Base-by-base conservation (phyloP, 2,329 filamentous ascomycete genomes). In the Diaporthe longicolla region DNA sequence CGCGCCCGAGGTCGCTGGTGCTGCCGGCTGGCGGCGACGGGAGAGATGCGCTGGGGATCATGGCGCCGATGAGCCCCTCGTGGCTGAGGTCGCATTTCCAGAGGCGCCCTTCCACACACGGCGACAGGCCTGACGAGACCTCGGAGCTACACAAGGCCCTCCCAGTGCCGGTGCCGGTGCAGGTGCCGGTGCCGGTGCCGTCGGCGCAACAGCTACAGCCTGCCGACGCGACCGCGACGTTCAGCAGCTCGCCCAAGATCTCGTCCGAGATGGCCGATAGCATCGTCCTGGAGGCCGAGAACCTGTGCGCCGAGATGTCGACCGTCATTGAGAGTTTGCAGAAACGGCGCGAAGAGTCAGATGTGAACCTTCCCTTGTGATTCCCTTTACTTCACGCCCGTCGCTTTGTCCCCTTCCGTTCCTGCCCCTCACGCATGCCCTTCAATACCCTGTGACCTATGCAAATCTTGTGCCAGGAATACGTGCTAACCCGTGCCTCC, bases 301-400 rank as follows among this genome's bases (percentile, higher is more conserved):
- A 84, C 75, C 80, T 92, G 4, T 87, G 87, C 52, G 81, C 83
- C 24, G 86, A 89, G 74, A 80, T 93, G 48, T 84, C 86, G 7
- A 82, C 82, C 7, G 84, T 90, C 15, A 83, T 90, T 45, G 81
- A 81, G 37, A 88, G 87, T 72, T 83, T 93, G 26, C 84, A 86
- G 71, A 85, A 85, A 52, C 85, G 90, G 52, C 88, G 88, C 76
- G 89, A 92, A 79, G 90, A 93, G 81, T 87, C 89, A 57, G 87
- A 91, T 80, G 90, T 75, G 71, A 75, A 71, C 63, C 79, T 72
- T 58, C 43, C 59, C 40, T 73, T 21, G 45, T 68, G 7, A 32
- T 57, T 48, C 35, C 54, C 59, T 63, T 63, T 9, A n/a, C 32
- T 26, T 1, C 32, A 63, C 15, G 8, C 7, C 7, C 24, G 24